Percentiles rank a stretch among this genome's conserved stretches.
phyloP scores from a whole-genome alignment of 768 basidiomycete genomes.

The Boletellus ananas region DNA sequence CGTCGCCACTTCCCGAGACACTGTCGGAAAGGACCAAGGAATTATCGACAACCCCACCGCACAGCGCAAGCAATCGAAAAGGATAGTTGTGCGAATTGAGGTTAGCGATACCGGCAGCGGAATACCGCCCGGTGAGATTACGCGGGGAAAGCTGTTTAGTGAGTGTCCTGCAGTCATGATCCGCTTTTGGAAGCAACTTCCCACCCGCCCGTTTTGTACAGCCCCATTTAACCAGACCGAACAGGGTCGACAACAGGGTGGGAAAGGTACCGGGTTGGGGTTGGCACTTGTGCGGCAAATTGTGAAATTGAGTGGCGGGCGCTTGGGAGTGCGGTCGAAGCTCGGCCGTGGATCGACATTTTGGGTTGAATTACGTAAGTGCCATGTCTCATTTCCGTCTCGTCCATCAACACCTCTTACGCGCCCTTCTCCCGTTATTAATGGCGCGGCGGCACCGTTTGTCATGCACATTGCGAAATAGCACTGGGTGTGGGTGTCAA shows the following conservation, averaged over 20 bases:
- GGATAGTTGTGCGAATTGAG: conserved; percentile 81
- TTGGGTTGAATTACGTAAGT: conserved; percentile 76
- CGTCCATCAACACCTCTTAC: conserved; percentile 9
- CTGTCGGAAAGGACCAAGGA: background rate
- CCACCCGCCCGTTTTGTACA: conserved; percentile 22
- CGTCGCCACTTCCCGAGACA: conserved; percentile 31
- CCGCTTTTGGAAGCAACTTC: background rate
- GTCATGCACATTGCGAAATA: conserved; percentile 12
- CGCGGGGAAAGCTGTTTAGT: conserved; percentile 70
- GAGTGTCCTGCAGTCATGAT: conserved; percentile 25
- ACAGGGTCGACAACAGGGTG: conserved; percentile 69
- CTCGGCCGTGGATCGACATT: conserved; percentile 75
- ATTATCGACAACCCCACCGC: background rate
- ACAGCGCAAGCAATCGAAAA: conserved; percentile 39
- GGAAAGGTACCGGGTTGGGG: conserved; percentile 71
- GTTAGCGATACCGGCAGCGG: conserved; percentile 74
- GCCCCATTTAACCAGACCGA: conserved; percentile 79
- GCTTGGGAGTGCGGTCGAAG: conserved; percentile 66
- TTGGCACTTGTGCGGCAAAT: conserved; percentile 76
- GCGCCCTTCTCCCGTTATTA: conserved; percentile 1
- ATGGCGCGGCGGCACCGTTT: conserved; percentile 6
- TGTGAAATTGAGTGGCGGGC: conserved; percentile 69
- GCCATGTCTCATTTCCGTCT: conserved; percentile 9
- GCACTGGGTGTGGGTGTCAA: conserved; percentile 70
- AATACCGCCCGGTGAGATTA: conserved; percentile 62